Percentiles rank a stretch among this genome's conserved stretches.
These are phyloP conservation scores for Colletotrichum ledebouriae DNA, from an alignment of 2,329 filamentous ascomycete genomes.

Conservation along the genomic window DNA sequence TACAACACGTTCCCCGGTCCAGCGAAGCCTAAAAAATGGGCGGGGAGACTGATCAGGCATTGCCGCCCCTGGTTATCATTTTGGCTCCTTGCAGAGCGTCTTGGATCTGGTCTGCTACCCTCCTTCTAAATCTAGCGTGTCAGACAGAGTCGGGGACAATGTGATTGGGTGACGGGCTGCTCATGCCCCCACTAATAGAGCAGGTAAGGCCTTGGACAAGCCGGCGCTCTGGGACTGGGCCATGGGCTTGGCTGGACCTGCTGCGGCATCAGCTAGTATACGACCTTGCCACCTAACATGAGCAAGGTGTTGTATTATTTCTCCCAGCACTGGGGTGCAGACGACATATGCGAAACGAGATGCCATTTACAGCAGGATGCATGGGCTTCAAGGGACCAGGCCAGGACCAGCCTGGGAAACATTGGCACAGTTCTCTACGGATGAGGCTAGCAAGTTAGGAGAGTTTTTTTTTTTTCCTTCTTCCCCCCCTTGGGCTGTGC, in stretches of 20 bases:
- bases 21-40: conserved; percentile 40
- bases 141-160: conserved; percentile 21
- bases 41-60: conserved; percentile 24
- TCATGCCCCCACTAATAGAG: conserved; percentile 17
- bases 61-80: conserved; percentile 24
- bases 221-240: conserved; percentile 12
- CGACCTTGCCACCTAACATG: not conserved
- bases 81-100: conserved; percentile 27
- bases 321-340: conserved; percentile 16
- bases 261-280: not conserved
- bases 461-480: not conserved
- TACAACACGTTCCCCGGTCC: conserved; percentile 36
- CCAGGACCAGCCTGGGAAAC: conserved; percentile 25
- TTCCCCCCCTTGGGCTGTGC: conserved; percentile 11
- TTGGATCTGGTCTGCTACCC: conserved; percentile 25
- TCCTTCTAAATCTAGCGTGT: conserved; percentile 15
- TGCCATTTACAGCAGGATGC: conserved; percentile 1
- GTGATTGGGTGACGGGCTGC: conserved; percentile 23
- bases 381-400: conserved; percentile 13
- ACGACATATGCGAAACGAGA: conserved; percentile 1
- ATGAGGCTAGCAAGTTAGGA: conserved; percentile 27
- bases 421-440: conserved; percentile 13
- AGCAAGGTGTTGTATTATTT: not conserved
- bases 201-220: conserved; percentile 15
- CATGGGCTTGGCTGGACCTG: conserved; percentile 16